Conservation (phyloP, 179 eudicot genomes). For the Sideroxylon spinosum region DNA sequence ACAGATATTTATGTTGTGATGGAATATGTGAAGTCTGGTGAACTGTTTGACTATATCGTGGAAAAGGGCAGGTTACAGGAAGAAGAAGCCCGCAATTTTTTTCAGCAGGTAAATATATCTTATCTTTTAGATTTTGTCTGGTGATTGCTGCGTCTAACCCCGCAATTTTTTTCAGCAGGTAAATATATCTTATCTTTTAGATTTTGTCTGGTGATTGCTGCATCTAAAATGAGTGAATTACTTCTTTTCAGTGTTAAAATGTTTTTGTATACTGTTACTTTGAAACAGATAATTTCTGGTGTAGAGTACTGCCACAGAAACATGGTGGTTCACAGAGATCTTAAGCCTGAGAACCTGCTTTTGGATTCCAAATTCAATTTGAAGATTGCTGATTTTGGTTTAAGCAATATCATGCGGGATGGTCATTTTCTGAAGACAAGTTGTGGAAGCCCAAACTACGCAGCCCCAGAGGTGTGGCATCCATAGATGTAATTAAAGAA, state of each 20-base stretch:
- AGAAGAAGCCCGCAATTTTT: constrained; percentile 83
- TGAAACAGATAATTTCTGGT: constrained; percentile 83
- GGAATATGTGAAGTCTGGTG: constrained; percentile 96
- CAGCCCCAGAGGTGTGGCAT: constrained; percentile 83
- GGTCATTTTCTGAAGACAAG: constrained; percentile 97
- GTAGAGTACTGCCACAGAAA: constrained; percentile 97
- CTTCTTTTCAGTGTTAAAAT: background rate
- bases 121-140: background rate
- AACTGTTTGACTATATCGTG: constrained; percentile 92
- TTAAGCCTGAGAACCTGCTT: constrained; percentile 92
- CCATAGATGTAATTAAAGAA: background rate
- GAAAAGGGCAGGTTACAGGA: constrained; percentile 94
- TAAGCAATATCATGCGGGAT: constrained; percentile 94
- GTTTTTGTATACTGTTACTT: background rate
- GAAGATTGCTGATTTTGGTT: constrained; percentile 95
- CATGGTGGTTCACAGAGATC: constrained; percentile 96
- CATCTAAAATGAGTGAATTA: background rate
- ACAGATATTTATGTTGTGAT: constrained; percentile 83
- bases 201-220: background rate
- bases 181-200: constrained; percentile 15
- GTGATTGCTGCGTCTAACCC: constrained; percentile 16
- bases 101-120: constrained; percentile 66
- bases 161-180: constrained; percentile 92
- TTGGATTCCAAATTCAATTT: constrained; percentile 80
- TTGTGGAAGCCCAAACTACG: constrained; percentile 98